Conservation (phyloP, 2,329 filamentous ascomycete species). For the Aspergillus ustus region DNA sequence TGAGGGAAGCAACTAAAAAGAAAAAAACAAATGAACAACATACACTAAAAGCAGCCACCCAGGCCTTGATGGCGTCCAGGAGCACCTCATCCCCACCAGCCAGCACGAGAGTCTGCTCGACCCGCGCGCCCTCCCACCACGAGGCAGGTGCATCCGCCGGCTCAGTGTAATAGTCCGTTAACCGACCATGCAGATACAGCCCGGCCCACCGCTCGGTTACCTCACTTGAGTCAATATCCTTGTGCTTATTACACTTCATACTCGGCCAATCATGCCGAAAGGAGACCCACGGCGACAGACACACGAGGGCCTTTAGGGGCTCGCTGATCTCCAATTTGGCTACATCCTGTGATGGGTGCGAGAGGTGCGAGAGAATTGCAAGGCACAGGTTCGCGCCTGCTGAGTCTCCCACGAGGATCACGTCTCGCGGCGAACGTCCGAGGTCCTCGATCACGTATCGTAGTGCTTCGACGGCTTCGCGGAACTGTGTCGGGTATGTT, state of each 20-base stretch:
- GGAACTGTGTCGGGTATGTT: slow-evolving; percentile 36
- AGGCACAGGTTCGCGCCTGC: slow-evolving; percentile 35
- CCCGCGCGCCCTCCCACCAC: neutral
- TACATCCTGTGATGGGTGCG: slow-evolving; percentile 57
- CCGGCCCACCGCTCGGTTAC: neutral
- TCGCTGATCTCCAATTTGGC: neutral
- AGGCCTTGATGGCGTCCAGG: neutral
- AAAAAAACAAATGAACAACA: too few species aligned
- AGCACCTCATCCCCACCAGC: neutral
- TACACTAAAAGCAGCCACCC: too few species aligned
- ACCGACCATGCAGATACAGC: neutral
- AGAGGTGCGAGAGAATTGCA: slow-evolving; percentile 29
- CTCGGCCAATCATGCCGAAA: neutral
- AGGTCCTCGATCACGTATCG: slow-evolving; percentile 31
- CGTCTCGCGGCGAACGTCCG: slow-evolving; percentile 25
- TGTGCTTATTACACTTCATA: neutral
- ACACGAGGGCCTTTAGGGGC: neutral
- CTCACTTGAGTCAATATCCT: neutral
- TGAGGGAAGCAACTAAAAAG: too few species aligned
- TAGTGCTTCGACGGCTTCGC: slow-evolving; percentile 34
- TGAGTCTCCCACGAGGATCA: slow-evolving; percentile 36
- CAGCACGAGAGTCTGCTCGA: neutral
- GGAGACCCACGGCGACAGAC: neutral
- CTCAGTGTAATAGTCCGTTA: neutral
- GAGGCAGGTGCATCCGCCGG: neutral